phyloP scores from a whole-genome alignment of 768 basidiomycete species.

The Boletus rubescentipes region DNA sequence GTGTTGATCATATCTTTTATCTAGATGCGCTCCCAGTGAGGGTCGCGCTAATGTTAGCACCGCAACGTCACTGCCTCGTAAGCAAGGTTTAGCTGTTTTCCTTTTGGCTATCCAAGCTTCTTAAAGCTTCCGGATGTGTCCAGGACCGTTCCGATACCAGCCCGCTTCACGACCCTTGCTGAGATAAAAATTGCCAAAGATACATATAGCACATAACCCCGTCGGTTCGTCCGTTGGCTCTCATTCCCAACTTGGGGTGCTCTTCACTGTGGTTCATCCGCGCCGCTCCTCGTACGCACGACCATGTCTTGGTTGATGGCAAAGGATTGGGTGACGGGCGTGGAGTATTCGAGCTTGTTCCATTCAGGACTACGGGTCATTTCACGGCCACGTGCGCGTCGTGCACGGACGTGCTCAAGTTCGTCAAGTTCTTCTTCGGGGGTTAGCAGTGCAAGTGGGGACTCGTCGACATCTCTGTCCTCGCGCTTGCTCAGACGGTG shows the following conservation, averaged over 20 bases:
- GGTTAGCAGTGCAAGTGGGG: neutral
- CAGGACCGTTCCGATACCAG: neutral
- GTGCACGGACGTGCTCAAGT: constrained; percentile 1
- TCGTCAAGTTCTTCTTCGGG: constrained; percentile 9
- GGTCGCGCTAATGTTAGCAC: neutral
- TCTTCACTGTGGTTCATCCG: neutral
- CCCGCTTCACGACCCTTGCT: constrained; percentile 12
- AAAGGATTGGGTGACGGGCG: constrained; percentile 29
- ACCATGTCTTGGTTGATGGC: constrained; percentile 32
- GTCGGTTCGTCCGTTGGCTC: neutral
- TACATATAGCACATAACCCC: constrained; percentile 27
- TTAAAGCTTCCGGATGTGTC: constrained; percentile 2
- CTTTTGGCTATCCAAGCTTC: constrained; percentile 11
- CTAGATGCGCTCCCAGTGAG: constrained; percentile 7
- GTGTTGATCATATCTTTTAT: constrained; percentile 7
- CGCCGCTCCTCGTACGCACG: neutral
- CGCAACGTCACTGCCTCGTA: constrained; percentile 9
- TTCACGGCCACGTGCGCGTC: constrained; percentile 14
- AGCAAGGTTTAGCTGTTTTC: constrained; percentile 4
- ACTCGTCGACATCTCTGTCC: constrained; percentile 1
- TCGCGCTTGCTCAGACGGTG: constrained; percentile 7
- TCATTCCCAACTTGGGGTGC: neutral
- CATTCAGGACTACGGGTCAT: constrained; percentile 36
- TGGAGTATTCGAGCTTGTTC: constrained; percentile 36
- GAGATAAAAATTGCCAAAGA: constrained; percentile 15